Evolutionary conservation across 176 grass and related monocot genomes (phyloP).

Genomic region (Rhynchospora pubera): DNA sequence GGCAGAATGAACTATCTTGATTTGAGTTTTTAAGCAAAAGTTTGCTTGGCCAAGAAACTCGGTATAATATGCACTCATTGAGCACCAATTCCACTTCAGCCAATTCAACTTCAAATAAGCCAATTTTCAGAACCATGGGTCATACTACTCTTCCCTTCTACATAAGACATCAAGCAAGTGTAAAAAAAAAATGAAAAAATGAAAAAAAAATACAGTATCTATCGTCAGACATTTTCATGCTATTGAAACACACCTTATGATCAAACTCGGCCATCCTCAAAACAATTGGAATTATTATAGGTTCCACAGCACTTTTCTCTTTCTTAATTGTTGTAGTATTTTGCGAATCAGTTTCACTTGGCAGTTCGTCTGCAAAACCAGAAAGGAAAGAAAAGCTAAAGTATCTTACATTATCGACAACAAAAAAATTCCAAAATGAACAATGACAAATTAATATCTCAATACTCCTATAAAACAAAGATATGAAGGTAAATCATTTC

Average conservation of each 20-base stretch:
- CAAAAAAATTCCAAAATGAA: neutral
- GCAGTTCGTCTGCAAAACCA: slow-evolving; percentile 39
- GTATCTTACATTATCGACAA: neutral
- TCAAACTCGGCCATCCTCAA: slow-evolving; percentile 98
- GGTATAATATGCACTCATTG: too few species aligned
- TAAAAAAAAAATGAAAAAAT: neutral
- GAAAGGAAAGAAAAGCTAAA: slow-evolving; percentile 15
- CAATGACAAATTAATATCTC: neutral
- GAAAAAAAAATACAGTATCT: too few species aligned
- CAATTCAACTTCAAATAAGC: too few species aligned
- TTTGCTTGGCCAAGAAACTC: too few species aligned
- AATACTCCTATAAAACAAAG: neutral
- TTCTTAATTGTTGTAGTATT: slow-evolving; percentile 35
- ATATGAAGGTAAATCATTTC: slow-evolving; percentile 10
- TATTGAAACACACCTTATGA: slow-evolving; percentile 62
- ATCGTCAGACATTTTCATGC: neutral
- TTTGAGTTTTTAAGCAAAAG: too few species aligned
- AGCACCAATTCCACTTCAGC: too few species aligned
- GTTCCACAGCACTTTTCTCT: slow-evolving; percentile 62
- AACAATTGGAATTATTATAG: slow-evolving; percentile 84
- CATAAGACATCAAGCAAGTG: neutral
- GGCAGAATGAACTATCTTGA: too few species aligned
- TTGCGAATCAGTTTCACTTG: slow-evolving; percentile 43
- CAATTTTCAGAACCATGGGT: too few species aligned
- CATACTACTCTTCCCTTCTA: neutral